Percentiles rank a stretch among this genome's conserved stretches.
These are phyloP conservation scores for Gyromitra esculenta DNA, from an alignment of 2,329 filamentous ascomycete genomes.

Conservation along the genomic window DNA sequence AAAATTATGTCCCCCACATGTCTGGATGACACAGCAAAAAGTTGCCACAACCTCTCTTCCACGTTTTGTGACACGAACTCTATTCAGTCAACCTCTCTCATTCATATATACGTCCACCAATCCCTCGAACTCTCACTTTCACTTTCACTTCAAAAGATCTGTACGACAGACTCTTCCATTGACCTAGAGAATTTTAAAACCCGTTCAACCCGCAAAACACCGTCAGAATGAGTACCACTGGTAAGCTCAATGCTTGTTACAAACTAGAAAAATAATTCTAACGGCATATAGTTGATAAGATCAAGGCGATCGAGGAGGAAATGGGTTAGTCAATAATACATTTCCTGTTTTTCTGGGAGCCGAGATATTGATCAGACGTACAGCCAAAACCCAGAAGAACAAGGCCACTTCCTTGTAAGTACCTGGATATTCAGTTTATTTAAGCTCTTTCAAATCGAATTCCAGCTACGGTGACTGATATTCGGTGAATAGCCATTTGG, in stretches of 20 bases:
- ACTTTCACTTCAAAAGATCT: neutral
- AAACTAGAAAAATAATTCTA: constrained; percentile 27
- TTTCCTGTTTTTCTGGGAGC: neutral
- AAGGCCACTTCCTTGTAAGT: constrained; percentile 55
- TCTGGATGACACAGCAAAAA: constrained; percentile 38
- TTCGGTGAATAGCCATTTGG: constrained; percentile 49
- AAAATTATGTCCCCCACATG: constrained; percentile 36
- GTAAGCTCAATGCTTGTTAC: constrained; percentile 30
- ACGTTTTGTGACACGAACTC: constrained; percentile 12
- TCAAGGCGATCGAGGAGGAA: constrained; percentile 55
- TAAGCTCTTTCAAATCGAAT: neutral
- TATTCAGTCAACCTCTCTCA: constrained; percentile 10
- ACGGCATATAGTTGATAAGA: constrained; percentile 53
- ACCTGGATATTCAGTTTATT: neutral
- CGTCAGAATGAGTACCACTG: constrained; percentile 55
- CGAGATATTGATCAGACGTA: constrained; percentile 32
- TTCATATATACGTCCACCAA: constrained; percentile 3
- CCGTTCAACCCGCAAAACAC: constrained; percentile 4
- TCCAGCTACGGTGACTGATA: constrained; percentile 18
- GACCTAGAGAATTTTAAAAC: constrained; percentile 8
- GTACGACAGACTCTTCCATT: neutral
- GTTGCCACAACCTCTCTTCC: constrained; percentile 35
- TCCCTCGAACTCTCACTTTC: neutral
- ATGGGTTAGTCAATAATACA: constrained; percentile 49
- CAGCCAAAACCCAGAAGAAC: constrained; percentile 56